A percentile compares a stretch with the other conserved stretches of the same genome.
phyloP scores from a whole-genome alignment of 176 grass and related monocot species.

The Oryza rufipogon region DNA sequence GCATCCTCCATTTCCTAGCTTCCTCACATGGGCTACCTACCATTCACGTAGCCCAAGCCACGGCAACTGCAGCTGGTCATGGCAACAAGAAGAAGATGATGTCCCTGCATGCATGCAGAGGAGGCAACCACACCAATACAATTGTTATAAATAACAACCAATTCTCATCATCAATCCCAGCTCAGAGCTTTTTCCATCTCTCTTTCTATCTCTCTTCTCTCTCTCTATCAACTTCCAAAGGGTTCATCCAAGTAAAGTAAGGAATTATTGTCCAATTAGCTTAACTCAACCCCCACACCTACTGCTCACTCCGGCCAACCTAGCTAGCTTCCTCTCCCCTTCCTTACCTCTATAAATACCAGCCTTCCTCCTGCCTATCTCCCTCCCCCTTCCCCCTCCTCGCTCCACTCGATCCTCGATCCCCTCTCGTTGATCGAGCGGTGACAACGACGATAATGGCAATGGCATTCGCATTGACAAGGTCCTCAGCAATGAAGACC shows the following conservation, averaged over 20 bases:
- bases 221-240: slow-evolving; percentile 42
- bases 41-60: slow-evolving; percentile 37
- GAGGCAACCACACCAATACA: no score
- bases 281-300: slow-evolving; percentile 44
- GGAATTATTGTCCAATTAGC: slow-evolving; percentile 65
- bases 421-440: background rate
- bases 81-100: background rate
- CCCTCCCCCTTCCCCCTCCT: slow-evolving; percentile 44
- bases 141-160: no score
- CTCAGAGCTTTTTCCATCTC: background rate
- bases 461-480: slow-evolving; percentile 36
- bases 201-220: background rate
- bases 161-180: background rate
- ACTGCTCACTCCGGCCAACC: background rate
- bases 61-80: slow-evolving; percentile 37
- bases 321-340: background rate
- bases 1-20: slow-evolving; percentile 42
- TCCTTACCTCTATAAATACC: slow-evolving; percentile 38
- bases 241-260: slow-evolving; percentile 92
- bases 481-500: background rate
- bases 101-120: background rate
- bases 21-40: slow-evolving; percentile 25
- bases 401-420: background rate
- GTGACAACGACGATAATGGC: slow-evolving; percentile 19
- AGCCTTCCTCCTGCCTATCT: background rate